Evolutionary conservation across 306 rosid genomes (phyloP), one percentile per base, ranked within the genome.

Genomic region (Cicer arietinum): DNA sequence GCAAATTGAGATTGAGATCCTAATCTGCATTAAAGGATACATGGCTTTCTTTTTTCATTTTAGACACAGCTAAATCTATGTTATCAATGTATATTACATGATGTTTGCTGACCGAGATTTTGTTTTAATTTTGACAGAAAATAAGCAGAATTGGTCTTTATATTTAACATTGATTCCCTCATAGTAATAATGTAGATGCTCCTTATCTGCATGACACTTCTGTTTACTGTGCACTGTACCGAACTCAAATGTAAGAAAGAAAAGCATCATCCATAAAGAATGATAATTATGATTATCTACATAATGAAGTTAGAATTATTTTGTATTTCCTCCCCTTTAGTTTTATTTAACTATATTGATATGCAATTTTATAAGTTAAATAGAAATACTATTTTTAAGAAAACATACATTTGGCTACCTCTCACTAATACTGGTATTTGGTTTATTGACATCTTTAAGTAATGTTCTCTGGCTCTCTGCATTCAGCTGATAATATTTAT

Each of bases 1-100:
- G 82, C 59, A 83, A 77, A 73, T 83, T 80, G 81, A 76, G 81
- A 64, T 76, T 58, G 6, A 84, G 81, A 83, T 80, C 81, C 85
- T 69, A 42, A 75, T 85, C 67, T 80, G 77, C 54, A 71, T 80
- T 53, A 77, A 73, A 46, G 37, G 74, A 70, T 79, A 63, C 59
- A 63, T 83, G 80, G 51, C 75, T 37, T 42, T 43, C 8, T 37
- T 59, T 46, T 17, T 20, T 20, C 10, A 4, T 54, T 8, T 54
- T 54, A 58, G 20, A 41, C 43, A 57, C 43, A 57, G n/a, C 20
- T 69, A 53, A 48, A 43, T 53, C 66, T 68, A 37, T 30, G 69
- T 53, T 63, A 76, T 58, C 35, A 18, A 62, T 81, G 65, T 69
- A 62, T 70, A 62, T 69, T 69, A 51, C 53, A 65, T 64, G 69